A percentile compares a stretch with the other conserved stretches of the same genome.
phyloP scores from a whole-genome alignment of 164 flowering plant species.

The Dillenia turbinata region DNA sequence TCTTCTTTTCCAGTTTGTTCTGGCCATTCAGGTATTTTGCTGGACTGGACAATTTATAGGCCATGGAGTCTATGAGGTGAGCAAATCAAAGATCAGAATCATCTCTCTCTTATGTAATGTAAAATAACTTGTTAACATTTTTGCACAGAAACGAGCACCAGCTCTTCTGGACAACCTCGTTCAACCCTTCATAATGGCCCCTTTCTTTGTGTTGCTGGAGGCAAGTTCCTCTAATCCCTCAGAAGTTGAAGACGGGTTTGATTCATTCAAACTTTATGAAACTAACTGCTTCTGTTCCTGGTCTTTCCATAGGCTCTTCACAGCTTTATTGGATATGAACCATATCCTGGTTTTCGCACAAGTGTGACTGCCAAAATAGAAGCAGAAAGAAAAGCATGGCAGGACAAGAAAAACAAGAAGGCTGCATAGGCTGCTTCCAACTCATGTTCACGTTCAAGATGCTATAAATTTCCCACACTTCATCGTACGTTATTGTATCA shows the following conservation, averaged over 20 bases:
- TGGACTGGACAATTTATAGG: constrained; percentile 72
- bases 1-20: constrained; percentile 35
- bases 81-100: neutral
- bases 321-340: constrained; percentile 42
- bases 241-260: too few relatives aligned
- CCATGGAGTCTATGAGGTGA: constrained; percentile 71
- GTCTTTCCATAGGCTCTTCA: constrained; percentile 36
- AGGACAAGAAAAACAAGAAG: constrained; percentile 47
- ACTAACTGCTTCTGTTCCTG: too few relatives aligned
- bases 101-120: neutral
- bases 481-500: too few relatives aligned
- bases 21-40: constrained; percentile 52
- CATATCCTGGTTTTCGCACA: constrained; percentile 51
- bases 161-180: constrained; percentile 62
- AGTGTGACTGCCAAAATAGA: constrained; percentile 31
- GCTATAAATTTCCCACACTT: too few relatives aligned
- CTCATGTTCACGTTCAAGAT: too few relatives aligned
- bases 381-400: constrained; percentile 44
- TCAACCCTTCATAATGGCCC: constrained; percentile 74
- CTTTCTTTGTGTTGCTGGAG: constrained; percentile 70
- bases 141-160: constrained; percentile 59
- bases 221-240: constrained; percentile 17
- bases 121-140: neutral
- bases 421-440: constrained; percentile 11
- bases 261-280: too few relatives aligned